These are phyloP conservation scores for Dothidotthia symphoricarpi DNA, from an alignment of 2,329 filamentous ascomycete species.

Conservation along the genomic window DNA sequence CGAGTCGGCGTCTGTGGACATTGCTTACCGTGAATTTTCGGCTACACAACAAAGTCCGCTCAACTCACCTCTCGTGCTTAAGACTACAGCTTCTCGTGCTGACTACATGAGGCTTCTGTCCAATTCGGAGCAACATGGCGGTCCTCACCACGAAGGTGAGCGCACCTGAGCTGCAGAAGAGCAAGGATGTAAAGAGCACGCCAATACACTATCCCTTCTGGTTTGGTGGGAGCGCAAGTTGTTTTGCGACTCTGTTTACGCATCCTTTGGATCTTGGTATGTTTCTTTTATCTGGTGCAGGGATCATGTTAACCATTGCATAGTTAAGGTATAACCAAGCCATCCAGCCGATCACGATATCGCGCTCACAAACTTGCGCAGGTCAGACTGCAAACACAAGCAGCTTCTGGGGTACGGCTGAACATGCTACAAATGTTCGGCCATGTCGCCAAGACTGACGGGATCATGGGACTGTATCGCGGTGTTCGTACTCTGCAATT, in stretches of 20 bases:
- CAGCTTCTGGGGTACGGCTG: conserved; percentile 63
- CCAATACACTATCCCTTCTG: conserved; percentile 59
- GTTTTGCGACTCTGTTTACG: conserved; percentile 85
- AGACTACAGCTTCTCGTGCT: conserved; percentile 4
- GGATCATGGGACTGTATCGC: conserved; percentile 78
- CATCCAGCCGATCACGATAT: conserved; percentile 3
- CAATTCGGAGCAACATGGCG: conserved; percentile 35
- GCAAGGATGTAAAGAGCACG: conserved; percentile 44
- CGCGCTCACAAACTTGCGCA: conserved; percentile 40
- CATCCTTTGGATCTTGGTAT: conserved; percentile 89
- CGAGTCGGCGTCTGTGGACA: conserved; percentile 14
- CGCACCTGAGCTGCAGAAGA: conserved; percentile 39
- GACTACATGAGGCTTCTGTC: conserved; percentile 33
- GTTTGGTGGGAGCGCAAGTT: conserved; percentile 95
- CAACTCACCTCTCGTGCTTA: conserved; percentile 7
- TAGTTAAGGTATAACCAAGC: conserved; percentile 46
- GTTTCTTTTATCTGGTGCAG: conserved; percentile 30
- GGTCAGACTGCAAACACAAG: conserved; percentile 85
- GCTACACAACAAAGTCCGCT: conserved; percentile 26
- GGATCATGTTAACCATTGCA: conserved; percentile 27
- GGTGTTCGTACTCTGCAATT: conserved; percentile 55
- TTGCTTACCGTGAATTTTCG: conserved; percentile 28
- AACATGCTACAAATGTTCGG: conserved; percentile 83
- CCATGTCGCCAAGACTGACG: conserved; percentile 75
- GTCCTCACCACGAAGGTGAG: conserved; percentile 39